Conservation (phyloP, 495 filamentous ascomycete species). For the Hypoxylon cercidicola region DNA sequence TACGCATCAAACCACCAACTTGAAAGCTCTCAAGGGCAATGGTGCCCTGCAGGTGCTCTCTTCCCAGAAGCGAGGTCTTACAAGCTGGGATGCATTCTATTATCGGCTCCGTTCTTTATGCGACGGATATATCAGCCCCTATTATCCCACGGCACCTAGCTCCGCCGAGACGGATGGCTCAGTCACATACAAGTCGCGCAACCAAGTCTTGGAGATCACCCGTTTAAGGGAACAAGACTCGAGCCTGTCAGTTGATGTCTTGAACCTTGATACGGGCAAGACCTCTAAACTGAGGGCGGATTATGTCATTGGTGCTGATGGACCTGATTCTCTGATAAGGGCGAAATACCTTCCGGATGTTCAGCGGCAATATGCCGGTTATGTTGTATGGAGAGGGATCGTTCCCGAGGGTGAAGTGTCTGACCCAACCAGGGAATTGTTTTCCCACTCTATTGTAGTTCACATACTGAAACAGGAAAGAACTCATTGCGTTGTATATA, state of each 20-base stretch:
- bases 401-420: slow-evolving; percentile 51
- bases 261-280: slow-evolving; percentile 2
- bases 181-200: slow-evolving; percentile 3
- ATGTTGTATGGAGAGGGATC: slow-evolving; percentile 58
- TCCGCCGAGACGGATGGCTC: not conserved
- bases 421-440: slow-evolving; percentile 37
- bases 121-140: slow-evolving; percentile 34
- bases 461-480: not conserved
- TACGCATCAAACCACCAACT: not conserved
- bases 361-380: slow-evolving; percentile 57
- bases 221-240: not conserved
- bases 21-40: slow-evolving; percentile 1
- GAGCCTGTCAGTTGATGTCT: not conserved
- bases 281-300: slow-evolving; percentile 21
- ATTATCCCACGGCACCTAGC: slow-evolving; percentile 23
- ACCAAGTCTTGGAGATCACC: slow-evolving; percentile 9
- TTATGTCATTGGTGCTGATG: slow-evolving; percentile 43
- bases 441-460: slow-evolving; percentile 13
- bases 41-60: slow-evolving; percentile 11
- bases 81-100: slow-evolving; percentile 46
- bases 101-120: slow-evolving; percentile 42
- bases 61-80: slow-evolving; percentile 20
- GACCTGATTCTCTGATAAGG: slow-evolving; percentile 35
- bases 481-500: slow-evolving; percentile 47
- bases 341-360: slow-evolving; percentile 21